phyloP scores from a whole-genome alignment of 352 stramenopile species.

The Globisporangium solare region DNA sequence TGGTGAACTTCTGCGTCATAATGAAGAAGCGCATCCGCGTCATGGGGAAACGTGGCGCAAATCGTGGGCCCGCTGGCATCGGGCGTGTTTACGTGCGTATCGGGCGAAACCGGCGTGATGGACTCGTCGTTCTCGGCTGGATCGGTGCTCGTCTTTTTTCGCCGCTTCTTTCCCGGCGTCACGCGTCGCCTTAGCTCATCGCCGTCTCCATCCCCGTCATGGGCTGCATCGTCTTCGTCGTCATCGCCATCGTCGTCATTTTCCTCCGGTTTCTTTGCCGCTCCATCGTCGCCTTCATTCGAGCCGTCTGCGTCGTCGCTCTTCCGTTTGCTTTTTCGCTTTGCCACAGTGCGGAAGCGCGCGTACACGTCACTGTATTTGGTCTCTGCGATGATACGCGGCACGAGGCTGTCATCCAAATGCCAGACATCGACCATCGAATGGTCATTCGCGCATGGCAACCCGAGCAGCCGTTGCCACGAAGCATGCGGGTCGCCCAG shows the following conservation, averaged over 20 bases:
- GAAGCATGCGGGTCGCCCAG: conserved; percentile 35
- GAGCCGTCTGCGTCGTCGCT: conserved; percentile 32
- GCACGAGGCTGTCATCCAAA: conserved; percentile 37
- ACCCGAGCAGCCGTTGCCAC: conserved; percentile 56
- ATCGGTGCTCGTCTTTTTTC: conserved; percentile 39
- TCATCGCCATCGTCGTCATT: conserved; percentile 55
- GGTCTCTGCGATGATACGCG: conserved; percentile 56
- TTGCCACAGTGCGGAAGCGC: conserved; percentile 43
- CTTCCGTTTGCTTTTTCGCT: conserved; percentile 32
- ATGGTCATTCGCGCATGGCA: conserved; percentile 48
- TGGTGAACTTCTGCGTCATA: conserved; percentile 40
- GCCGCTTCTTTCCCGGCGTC: conserved; percentile 35
- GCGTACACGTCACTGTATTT: conserved; percentile 60
- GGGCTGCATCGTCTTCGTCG: conserved; percentile 46
- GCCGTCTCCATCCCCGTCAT: conserved; percentile 40
- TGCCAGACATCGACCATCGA: conserved; percentile 80
- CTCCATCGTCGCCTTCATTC: conserved; percentile 33
- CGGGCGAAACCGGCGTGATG: conserved; percentile 47
- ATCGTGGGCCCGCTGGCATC: conserved; percentile 38
- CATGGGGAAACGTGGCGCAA: conserved; percentile 56
- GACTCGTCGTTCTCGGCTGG: conserved; percentile 56
- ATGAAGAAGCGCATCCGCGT: conserved; percentile 27
- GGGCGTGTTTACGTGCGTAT: conserved; percentile 68
- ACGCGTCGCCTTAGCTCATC: conserved; percentile 31
- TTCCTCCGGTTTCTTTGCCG: conserved; percentile 37